Evolutionary conservation across 2,329 filamentous ascomycete species (phyloP).

Genomic region (Trichoderma harzianum): DNA sequence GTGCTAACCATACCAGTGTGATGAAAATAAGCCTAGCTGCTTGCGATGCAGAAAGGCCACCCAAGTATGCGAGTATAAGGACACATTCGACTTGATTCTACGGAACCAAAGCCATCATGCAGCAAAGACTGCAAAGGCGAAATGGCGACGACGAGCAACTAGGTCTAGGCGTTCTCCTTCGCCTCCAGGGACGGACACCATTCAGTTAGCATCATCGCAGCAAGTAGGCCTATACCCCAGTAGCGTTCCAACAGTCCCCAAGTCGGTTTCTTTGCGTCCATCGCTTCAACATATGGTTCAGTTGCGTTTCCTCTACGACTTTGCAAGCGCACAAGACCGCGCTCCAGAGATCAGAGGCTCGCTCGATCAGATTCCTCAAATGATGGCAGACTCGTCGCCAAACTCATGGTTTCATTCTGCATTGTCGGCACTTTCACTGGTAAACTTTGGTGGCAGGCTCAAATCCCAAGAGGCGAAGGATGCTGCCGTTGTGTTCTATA

Average conservation of each 20-base stretch:
- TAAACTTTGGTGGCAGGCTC: background rate
- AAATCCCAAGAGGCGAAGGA: background rate
- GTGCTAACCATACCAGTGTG: background rate
- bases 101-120: background rate
- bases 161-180: background rate
- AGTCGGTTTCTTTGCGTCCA: background rate
- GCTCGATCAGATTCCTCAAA: background rate
- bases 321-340: background rate
- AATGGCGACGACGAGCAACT: background rate
- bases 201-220: background rate
- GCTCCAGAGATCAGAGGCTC: background rate
- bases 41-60: background rate
- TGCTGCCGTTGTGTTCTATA: background rate
- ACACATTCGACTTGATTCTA: background rate
- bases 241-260: background rate
- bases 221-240: background rate
- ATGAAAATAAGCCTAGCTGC: background rate
- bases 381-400: background rate
- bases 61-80: background rate
- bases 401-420: background rate
- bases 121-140: background rate
- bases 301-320: background rate
- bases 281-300: background rate
- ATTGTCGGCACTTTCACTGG: background rate
- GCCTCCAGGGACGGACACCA: background rate